These are phyloP conservation scores for Apiotrichum laibachii DNA, from an alignment of 1,284 basidiomycete species.

Conservation along the genomic window DNA sequence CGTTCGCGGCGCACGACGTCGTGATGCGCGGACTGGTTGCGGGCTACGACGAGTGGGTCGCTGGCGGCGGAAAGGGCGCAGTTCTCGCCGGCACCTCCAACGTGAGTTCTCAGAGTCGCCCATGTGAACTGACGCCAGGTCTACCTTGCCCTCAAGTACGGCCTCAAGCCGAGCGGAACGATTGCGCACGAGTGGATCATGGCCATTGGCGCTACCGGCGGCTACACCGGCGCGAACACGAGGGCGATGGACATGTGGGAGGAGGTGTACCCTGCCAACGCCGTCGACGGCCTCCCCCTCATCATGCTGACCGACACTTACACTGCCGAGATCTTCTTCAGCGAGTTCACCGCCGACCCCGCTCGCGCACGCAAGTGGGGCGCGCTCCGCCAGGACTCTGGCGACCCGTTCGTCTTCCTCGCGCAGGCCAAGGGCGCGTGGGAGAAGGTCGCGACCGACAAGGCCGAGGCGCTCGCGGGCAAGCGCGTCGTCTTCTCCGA, in stretches of 20 bases:
- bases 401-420: slow-evolving; percentile 76
- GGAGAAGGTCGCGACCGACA: slow-evolving; percentile 44
- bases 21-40: slow-evolving; percentile 69
- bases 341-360: slow-evolving; percentile 65
- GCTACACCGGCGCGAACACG: slow-evolving; percentile 73
- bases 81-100: slow-evolving; percentile 82
- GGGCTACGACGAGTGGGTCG: slow-evolving; percentile 59
- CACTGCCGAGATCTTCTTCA: slow-evolving; percentile 76
- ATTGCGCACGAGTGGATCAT: slow-evolving; percentile 97
- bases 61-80: slow-evolving; percentile 52
- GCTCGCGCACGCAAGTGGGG: slow-evolving; percentile 68
- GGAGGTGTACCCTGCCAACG: slow-evolving; percentile 61
- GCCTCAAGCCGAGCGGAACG: slow-evolving; percentile 69
- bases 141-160: slow-evolving; percentile 73
- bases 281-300: slow-evolving; percentile 54
- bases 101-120: slow-evolving; percentile 53
- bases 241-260: slow-evolving; percentile 81
- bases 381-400: slow-evolving; percentile 86
- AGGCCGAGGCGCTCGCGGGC: slow-evolving; percentile 60
- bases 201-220: slow-evolving; percentile 79
- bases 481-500: slow-evolving; percentile 84
- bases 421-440: slow-evolving; percentile 67
- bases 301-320: slow-evolving; percentile 91
- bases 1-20: slow-evolving; percentile 73
- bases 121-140: slow-evolving; percentile 56